A percentile compares a stretch with the other conserved stretches of the same genome.
Conservation (phyloP, 1,284 basidiomycete genomes). For the Cutaneotrichosporon sp. region DNA sequence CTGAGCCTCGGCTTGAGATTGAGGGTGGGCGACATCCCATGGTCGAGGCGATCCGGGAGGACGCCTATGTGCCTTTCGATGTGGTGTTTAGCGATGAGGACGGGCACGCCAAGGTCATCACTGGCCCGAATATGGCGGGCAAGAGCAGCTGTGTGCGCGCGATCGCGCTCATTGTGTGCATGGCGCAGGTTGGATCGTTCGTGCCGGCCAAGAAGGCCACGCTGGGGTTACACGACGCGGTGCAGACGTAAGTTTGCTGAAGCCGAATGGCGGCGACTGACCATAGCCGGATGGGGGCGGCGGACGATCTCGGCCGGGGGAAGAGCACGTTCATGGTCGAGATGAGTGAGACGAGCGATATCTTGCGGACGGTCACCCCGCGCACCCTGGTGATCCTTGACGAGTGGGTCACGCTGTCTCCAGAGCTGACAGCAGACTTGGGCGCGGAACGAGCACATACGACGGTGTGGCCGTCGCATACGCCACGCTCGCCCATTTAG, state of each 20-base stretch:
- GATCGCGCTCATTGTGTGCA: conserved; percentile 42
- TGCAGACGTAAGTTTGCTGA: conserved; percentile 59
- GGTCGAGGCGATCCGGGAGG: conserved; percentile 68
- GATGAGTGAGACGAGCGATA: conserved; percentile 87
- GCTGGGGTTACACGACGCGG: conserved; percentile 72
- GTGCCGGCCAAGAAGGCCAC: conserved; percentile 65
- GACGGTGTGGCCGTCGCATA: conserved; percentile 52
- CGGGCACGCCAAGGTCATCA: conserved; percentile 68
- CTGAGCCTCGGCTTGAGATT: conserved; percentile 54
- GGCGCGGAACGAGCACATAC: conserved; percentile 45
- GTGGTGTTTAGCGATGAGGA: conserved; percentile 46
- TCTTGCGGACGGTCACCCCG: conserved; percentile 66
- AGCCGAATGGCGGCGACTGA: background rate
- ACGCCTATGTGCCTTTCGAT: conserved; percentile 69
- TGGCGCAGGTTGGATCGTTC: conserved; percentile 56
- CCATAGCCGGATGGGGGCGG: conserved; percentile 51
- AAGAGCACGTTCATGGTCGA: conserved; percentile 95
- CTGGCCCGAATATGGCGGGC: conserved; percentile 52
- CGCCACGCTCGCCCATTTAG: conserved; percentile 68
- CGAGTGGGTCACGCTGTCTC: conserved; percentile 37
- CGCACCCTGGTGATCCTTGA: conserved; percentile 80
- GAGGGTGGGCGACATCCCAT: conserved; percentile 60
- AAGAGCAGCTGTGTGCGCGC: conserved; percentile 46
- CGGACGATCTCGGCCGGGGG: conserved; percentile 75
- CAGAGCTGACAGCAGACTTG: conserved; percentile 28